Conservation (phyloP, 331 rosid species). For the Quercus tomentella region DNA sequence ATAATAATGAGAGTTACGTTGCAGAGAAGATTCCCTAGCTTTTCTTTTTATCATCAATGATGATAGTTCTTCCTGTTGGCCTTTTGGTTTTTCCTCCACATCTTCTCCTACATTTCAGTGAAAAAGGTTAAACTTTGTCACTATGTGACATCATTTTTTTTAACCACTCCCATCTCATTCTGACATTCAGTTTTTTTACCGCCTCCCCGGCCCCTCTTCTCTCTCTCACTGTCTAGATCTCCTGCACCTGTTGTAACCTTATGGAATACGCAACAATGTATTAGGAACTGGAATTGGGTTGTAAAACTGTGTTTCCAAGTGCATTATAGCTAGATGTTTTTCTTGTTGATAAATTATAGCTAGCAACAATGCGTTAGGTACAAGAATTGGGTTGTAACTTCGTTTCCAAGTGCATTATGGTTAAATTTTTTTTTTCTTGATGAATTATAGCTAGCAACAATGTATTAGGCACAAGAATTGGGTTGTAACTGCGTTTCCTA, state of each 20-base stretch:
- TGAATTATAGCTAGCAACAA: neutral
- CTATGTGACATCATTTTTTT: slow-evolving; percentile 56
- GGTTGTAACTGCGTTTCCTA: no score
- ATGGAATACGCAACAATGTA: neutral
- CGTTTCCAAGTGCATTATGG: neutral
- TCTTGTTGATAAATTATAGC: no score
- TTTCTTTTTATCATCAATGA: slow-evolving; percentile 69
- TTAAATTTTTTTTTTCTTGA: no score
- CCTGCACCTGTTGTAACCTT: neutral
- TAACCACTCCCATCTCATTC: slow-evolving; percentile 8
- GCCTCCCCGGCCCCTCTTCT: neutral
- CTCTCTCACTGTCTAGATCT: neutral
- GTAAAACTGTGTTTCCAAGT: no score
- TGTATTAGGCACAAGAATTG: neutral
- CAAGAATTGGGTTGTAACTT: neutral
- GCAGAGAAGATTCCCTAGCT: slow-evolving; percentile 85
- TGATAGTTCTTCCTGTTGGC: slow-evolving; percentile 72
- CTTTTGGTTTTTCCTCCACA: slow-evolving; percentile 59
- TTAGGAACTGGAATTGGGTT: no score
- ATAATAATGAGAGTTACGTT: slow-evolving; percentile 1
- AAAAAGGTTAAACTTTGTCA: slow-evolving; percentile 86
- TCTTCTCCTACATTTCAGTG: slow-evolving; percentile 98
- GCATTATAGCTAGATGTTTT: no score
- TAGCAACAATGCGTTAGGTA: neutral
- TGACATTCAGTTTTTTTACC: slow-evolving; percentile 10